Percentiles rank a stretch among this genome's conserved stretches.
These are phyloP conservation scores for Aspergillus eucalypticola DNA, from an alignment of 2,329 filamentous ascomycete genomes.

Conservation along the genomic window DNA sequence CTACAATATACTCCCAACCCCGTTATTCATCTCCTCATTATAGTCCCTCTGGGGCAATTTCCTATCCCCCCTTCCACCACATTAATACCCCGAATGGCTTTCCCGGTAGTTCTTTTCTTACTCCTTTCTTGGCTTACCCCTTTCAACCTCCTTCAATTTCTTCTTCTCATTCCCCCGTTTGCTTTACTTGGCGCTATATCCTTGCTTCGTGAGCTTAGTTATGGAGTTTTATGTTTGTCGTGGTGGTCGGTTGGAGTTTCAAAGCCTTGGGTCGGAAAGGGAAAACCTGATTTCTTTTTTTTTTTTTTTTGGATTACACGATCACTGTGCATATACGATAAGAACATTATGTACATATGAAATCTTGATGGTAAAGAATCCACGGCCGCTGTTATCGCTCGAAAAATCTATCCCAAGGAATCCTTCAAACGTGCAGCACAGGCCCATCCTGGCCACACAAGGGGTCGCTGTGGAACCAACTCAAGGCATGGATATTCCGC, in stretches of 20 bases:
- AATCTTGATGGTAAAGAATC: background rate
- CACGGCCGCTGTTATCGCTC: background rate
- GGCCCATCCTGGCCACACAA: slow-evolving; percentile 60
- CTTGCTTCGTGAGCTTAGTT: background rate
- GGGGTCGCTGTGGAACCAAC: slow-evolving; percentile 63
- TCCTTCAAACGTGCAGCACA: slow-evolving; percentile 41
- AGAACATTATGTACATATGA: slow-evolving; percentile 14
- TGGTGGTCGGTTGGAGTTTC: background rate
- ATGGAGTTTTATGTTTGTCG: background rate
- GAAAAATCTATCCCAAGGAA: too few relatives aligned
- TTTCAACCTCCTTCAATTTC: background rate
- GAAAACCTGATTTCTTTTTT: background rate
- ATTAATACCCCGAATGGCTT: background rate
- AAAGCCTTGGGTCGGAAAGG: background rate
- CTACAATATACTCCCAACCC: background rate
- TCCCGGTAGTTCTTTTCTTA: background rate
- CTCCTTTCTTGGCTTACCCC: background rate
- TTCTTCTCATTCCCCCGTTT: background rate
- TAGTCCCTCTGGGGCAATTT: background rate
- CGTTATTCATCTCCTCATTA: background rate
- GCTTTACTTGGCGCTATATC: background rate
- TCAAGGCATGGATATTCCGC: slow-evolving; percentile 49
- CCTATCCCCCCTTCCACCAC: background rate
- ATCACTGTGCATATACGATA: slow-evolving; percentile 16
- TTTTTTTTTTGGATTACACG: slow-evolving; percentile 7